phyloP scores from a whole-genome alignment of 23 red algal species.

The Gracilaria gracilis region DNA sequence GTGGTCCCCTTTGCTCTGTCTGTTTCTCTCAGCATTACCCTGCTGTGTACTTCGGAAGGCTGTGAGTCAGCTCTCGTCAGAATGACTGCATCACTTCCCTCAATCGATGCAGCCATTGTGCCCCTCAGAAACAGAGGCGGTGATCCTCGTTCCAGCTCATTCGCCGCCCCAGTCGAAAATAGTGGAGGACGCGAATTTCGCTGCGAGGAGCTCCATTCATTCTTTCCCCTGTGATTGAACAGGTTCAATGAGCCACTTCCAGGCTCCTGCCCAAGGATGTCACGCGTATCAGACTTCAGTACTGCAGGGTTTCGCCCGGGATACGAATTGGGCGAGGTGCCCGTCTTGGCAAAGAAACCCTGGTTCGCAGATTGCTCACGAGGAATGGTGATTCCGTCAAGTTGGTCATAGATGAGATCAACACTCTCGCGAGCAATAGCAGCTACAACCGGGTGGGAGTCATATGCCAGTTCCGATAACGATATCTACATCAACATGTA shows the following conservation, averaged over 20 bases:
- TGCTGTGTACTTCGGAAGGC: no score
- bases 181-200: not conserved
- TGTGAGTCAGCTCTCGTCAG: not conserved
- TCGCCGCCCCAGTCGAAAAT: not conserved
- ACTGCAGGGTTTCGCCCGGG: not conserved
- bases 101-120: not conserved
- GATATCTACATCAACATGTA: constrained; percentile 49
- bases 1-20: not conserved
- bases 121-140: not conserved
- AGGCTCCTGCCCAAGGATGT: not conserved
- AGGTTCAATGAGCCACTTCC: not conserved
- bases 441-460: constrained; percentile 66
- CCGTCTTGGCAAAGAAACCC: not conserved
- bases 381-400: not conserved
- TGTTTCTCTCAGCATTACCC: not conserved
- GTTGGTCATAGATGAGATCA: constrained; percentile 40
- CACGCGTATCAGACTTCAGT: not conserved
- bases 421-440: constrained; percentile 46
- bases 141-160: not conserved
- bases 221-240: not conserved
- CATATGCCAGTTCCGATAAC: constrained; percentile 55
- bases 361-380: not conserved
- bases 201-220: not conserved
- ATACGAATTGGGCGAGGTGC: constrained; percentile 14
- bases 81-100: not conserved